Evolutionary conservation across 2,329 filamentous ascomycete genomes (phyloP), one percentile per base, ranked within the genome.

Genomic region (Fusarium sp.): DNA sequence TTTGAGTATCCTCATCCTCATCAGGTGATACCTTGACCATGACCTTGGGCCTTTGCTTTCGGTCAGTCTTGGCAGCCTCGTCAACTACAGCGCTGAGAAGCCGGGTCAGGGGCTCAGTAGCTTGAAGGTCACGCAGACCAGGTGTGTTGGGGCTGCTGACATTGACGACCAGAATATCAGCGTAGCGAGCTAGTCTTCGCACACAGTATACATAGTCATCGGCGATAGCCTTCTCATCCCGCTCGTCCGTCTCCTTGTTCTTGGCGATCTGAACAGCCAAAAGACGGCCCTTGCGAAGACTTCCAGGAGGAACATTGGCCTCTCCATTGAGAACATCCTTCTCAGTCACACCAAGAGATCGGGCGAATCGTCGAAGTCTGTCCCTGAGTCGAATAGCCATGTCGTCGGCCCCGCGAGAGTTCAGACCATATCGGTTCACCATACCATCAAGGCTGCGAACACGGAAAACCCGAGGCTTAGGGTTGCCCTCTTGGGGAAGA

Each of bases 1-100:
- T 90, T 81, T 99, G 95, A 63, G 91, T 86, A 59, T 95, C 91
- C 25, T 92, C 90, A 80, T 98, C 94, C 83, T 98, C 96, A 77
- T 99, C 96, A 0, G 96, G 96, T 67, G 94, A 97, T 25, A 99
- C 96, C 86, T 99, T 99, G 78, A 99, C 96, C 94, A 99, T 97
- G 65, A 99, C 94, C 72, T 79, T 80, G 59, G 83, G 83, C 79
- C 92, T 93, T 2, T 87, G 89, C 80, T 90, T 92, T 74, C 95
- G 88, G 33, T 93, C 87, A 18, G 92, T 88, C 71, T 86, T 86
- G 75, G 89, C 85, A 2, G 95, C 95, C 62, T 96, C 93, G 21
- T 90, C 86, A 4, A 98, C 96, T 1, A 98, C 96, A 2, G 94
- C 93, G 15, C 87, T 89, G 44, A 99, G 85, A 52, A 99, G 92